Base-by-base conservation (phyloP, 78 protist genomes). In the Dictyostelium brefeldianum region DNA sequence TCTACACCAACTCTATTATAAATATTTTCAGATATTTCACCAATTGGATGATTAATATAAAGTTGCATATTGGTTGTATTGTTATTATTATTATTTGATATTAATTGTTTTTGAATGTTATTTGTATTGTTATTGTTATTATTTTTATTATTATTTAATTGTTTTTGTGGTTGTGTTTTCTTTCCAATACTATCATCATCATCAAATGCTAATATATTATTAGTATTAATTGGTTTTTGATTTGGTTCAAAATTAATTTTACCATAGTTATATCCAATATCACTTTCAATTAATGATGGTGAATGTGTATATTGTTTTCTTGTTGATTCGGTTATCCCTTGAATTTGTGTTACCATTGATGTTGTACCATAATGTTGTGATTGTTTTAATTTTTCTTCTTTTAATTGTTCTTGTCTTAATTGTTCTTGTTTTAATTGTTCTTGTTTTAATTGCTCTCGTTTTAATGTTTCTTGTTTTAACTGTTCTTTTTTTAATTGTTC, bases 261-360 rank as follows among this genome's bases (percentile, higher is more conserved):
- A 18, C 93, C 93, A 65, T 77, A 74, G 29, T 75, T 62, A 20
- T 64, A 87, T 3, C 78, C 69, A 29, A 75, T 74, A 62, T 87
- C 93, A 36, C 41, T 65, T 51, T 87, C 93, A 22, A 74, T 77
- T 47, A 77, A 78, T 14, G 93, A 87, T 59, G 93, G 93, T 48
- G 93, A 75, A 15, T 74, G 57, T 8, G 93, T 64, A 65, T 87
- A 87, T 75, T 77, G 93, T 27, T 78, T 51, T 20, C 69, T 74
- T 27, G 64, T 56, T 25, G 67, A 73, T 62, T 31, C 50, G 4
- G 71, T 41, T 54, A 17, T 74, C 36, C 22, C 70, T 56, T 57
- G 80, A 27, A n/a, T n/a, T 77, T 20, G 43, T 6, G 93, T 87
- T 3, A 87, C 25, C 85, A 77, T 87, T 43, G 93, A 87, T 43